Evolutionary conservation across 495 filamentous ascomycete genomes (phyloP), one percentile per base, ranked within the genome.

Genomic region (Chaetomium fimeti): DNA sequence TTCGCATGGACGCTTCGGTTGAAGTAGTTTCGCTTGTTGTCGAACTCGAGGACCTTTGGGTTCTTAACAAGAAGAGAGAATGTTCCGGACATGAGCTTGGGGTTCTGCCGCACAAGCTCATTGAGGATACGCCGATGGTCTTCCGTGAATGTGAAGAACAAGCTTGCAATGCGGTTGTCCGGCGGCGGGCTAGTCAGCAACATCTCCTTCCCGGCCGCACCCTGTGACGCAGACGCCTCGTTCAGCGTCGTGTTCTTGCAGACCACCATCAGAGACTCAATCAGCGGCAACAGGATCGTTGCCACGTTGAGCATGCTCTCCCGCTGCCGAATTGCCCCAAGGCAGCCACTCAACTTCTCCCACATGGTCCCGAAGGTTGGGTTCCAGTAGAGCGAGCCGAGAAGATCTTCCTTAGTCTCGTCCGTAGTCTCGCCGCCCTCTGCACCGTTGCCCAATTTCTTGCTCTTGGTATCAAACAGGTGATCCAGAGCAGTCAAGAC

Each of bases 21-120:
- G 81, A 99, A 99, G 83, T 94, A 99, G 75, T 95, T 97, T 69
- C 95, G 93, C 83, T 99, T 99, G 79, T 98, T 99, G 75, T 99
- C 94, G 71, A 99, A 99, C 69, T 99, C 94, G 53, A 99, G 78
- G 16, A 99, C 94, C 83, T 97, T 98, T 52, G 94, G 95, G 71
- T 99, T 99, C 80, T 96, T 97, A 66, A 97, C 93, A 29, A 99
- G 80, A 43, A 97, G 81, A 9, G 93, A 92, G 77, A 99, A 97
- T 16, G 92, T 95, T 48, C 93, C 94, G 66, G 93, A 97, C 94
- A 99, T 99, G 66, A 99, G 85, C 69, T 96, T 93, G 36, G 94
- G 94, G 66, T 94, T 98, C 66, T 95, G 90, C 42, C 94, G 89
- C 64, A 99, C 95, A 63, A 99, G 88, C 71, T 98, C 95, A 72